These are phyloP conservation scores for Acacia acuminata DNA, from an alignment of 306 rosid species.

Conservation along the genomic window DNA sequence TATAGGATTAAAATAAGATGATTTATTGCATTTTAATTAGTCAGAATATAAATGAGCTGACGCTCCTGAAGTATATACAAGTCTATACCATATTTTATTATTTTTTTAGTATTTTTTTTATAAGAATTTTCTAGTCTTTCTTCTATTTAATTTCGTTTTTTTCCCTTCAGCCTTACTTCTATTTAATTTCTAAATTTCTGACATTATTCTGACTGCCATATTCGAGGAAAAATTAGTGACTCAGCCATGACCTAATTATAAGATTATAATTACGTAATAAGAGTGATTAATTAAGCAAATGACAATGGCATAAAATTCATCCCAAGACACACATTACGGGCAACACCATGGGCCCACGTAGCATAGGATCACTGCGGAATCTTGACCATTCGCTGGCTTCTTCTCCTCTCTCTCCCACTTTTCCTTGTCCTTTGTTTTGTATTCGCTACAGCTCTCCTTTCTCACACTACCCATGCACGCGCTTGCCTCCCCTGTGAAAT, in stretches of 20 bases:
- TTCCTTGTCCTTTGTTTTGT: not conserved
- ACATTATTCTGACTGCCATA: not conserved
- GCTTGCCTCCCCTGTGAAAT: not conserved
- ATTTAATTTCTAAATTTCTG: not conserved
- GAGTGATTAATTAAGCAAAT: not conserved
- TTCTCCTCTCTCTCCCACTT: not conserved
- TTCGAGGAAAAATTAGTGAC: not conserved
- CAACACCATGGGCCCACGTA: not conserved
- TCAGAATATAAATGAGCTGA: no score
- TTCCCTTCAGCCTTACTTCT: no score
- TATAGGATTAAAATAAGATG: no score
- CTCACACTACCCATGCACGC: not conserved
- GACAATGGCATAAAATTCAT: not conserved
- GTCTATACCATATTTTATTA: no score
- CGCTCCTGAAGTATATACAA: no score
- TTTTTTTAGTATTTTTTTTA: no score
- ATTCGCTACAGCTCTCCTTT: not conserved
- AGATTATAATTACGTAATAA: not conserved
- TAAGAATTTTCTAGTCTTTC: no score
- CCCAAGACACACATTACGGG: not conserved
- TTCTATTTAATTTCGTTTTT: no score
- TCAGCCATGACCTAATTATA: not conserved
- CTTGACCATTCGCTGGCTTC: slow-evolving; percentile 4
- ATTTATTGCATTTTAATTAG: no score
- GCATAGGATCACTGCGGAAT: not conserved